Conservation (phyloP, 345 rosid species). For the Gossypium sturtianum region DNA sequence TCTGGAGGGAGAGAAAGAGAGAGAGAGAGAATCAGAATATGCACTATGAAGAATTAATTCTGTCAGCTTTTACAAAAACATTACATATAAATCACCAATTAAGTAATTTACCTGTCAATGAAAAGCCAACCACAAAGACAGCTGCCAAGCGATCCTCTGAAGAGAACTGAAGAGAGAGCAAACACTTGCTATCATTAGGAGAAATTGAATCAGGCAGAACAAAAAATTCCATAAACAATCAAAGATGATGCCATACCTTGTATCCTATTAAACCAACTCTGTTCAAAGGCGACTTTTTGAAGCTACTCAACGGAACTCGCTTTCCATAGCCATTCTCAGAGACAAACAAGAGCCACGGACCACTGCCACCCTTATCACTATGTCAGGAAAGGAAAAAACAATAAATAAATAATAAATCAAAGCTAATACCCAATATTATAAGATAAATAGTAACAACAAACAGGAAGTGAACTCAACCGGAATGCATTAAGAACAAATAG, state of each 20-base stretch:
- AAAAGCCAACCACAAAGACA: slow-evolving; percentile 84
- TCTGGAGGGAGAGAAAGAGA: slow-evolving; percentile 33
- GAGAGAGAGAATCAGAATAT: slow-evolving; percentile 2
- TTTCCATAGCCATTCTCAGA: slow-evolving; percentile 89
- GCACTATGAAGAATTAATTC: not conserved
- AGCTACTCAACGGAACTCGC: slow-evolving; percentile 86
- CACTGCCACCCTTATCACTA: slow-evolving; percentile 40
- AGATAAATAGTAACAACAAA: not conserved
- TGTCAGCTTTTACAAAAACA: not conserved
- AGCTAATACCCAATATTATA: not conserved
- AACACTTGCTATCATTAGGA: not conserved
- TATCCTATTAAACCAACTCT: slow-evolving; percentile 79
- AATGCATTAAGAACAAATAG: not conserved
- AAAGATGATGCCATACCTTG: slow-evolving; percentile 43
- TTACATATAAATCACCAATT: not conserved
- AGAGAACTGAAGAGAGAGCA: slow-evolving; percentile 48
- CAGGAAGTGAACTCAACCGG: not conserved
- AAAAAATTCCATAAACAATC: not conserved
- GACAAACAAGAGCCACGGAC: slow-evolving; percentile 88
- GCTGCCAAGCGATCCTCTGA: slow-evolving; percentile 76
- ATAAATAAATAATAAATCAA: slow-evolving; percentile 7
- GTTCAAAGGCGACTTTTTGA: slow-evolving; percentile 48
- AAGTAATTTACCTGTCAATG: slow-evolving; percentile 55
- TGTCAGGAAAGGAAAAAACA: slow-evolving; percentile 9
- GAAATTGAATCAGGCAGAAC: not conserved